Conservation (phyloP, 768 basidiomycete genomes). For the Leccinum subtestaceum region DNA sequence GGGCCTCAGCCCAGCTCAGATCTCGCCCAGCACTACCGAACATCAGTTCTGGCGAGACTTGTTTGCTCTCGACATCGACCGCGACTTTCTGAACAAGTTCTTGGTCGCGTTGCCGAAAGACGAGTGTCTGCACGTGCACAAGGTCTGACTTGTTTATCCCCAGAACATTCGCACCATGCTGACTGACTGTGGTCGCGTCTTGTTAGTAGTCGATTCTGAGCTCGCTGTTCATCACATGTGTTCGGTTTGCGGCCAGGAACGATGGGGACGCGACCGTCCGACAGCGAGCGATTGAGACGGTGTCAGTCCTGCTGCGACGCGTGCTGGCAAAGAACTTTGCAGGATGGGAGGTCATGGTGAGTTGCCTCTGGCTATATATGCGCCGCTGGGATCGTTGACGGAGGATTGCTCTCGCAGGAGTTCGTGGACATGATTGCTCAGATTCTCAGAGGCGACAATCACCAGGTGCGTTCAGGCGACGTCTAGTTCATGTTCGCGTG, state of each 20-base stretch:
- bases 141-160: constrained; percentile 38
- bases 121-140: constrained; percentile 45
- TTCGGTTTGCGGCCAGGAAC: constrained; percentile 37
- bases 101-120: constrained; percentile 46
- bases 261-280: constrained; percentile 18
- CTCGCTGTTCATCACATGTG: constrained; percentile 46
- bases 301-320: constrained; percentile 45
- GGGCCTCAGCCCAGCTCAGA: constrained; percentile 39
- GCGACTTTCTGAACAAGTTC: constrained; percentile 40
- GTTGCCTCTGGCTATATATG: not conserved
- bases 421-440: constrained; percentile 48
- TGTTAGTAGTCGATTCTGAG: constrained; percentile 49
- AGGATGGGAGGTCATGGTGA: constrained; percentile 69
- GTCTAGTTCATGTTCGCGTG: not conserved
- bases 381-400: not conserved
- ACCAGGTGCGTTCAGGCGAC: constrained; percentile 30
- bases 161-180: too few relatives aligned
- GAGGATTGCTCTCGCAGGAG: constrained; percentile 35
- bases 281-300: constrained; percentile 48
- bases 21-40: constrained; percentile 43
- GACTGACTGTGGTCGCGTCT: constrained; percentile 7
- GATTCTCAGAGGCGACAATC: constrained; percentile 42
- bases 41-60: constrained; percentile 52
- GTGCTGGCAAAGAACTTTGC: constrained; percentile 56
- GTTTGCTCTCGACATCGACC: constrained; percentile 52